Percentiles rank a stretch among this genome's conserved stretches.
Evolutionary conservation across 2,329 filamentous ascomycete species (phyloP).

Genomic region (Talaromyces verruculosus): DNA sequence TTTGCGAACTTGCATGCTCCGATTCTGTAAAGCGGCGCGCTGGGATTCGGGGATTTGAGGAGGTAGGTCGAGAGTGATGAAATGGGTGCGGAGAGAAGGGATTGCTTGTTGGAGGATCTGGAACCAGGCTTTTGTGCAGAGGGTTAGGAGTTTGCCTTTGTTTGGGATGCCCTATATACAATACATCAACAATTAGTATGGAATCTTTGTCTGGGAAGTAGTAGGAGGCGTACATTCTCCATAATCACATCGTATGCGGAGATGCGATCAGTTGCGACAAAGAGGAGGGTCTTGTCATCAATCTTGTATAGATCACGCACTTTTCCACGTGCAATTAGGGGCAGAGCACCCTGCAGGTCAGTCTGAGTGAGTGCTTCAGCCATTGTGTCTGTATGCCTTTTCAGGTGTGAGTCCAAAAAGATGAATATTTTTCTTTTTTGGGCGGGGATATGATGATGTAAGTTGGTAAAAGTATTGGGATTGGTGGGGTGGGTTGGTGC

Average conservation of each 20-base stretch:
- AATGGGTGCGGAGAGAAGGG: slow-evolving; percentile 62
- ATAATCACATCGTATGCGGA: slow-evolving; percentile 94
- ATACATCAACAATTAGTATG: neutral
- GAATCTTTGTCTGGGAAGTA: no score
- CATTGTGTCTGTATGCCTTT: slow-evolving; percentile 29
- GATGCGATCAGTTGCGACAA: slow-evolving; percentile 85
- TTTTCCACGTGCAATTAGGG: slow-evolving; percentile 64
- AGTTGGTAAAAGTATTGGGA: no score
- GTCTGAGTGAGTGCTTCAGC: slow-evolving; percentile 42
- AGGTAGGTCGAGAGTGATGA: slow-evolving; percentile 60
- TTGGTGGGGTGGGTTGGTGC: slow-evolving; percentile 6
- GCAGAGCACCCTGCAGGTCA: slow-evolving; percentile 47
- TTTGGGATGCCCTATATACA: slow-evolving; percentile 61
- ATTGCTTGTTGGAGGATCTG: slow-evolving; percentile 57
- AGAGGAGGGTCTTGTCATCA: slow-evolving; percentile 69
- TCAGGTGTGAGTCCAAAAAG: neutral
- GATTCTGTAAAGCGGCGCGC: slow-evolving; percentile 56
- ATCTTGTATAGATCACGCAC: slow-evolving; percentile 79
- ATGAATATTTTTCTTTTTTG: slow-evolving; percentile 10
- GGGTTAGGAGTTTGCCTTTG: slow-evolving; percentile 67
- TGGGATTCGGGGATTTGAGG: slow-evolving; percentile 49
- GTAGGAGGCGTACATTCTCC: slow-evolving; percentile 57
- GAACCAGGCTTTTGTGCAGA: slow-evolving; percentile 70
- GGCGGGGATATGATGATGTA: slow-evolving; percentile 1
- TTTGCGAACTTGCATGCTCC: slow-evolving; percentile 75